Evolutionary conservation across 768 basidiomycete species (phyloP), one percentile per base, ranked within the genome.

Genomic region (Leucocoprinus birnbaumii): DNA sequence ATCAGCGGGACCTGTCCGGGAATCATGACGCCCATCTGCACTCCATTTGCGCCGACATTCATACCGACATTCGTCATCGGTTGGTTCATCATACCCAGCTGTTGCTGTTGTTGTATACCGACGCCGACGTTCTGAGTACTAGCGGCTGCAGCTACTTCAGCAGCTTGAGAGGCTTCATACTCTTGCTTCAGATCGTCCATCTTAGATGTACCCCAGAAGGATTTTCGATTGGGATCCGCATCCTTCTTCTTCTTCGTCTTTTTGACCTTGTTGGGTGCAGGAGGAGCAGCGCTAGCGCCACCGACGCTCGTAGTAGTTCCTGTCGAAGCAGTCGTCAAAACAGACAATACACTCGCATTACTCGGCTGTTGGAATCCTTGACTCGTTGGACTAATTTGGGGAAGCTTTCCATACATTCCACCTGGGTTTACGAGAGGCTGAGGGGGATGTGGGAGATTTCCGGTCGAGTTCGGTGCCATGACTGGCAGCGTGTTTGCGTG

Each of bases 281-380:
- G 50, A 4, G 38, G 24, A 25, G 19, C 16, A n/a, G 25, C 27
- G 16, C 24, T 51, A 10, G 22, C 11, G 7, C 13, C 25, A 34
- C 13, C 34, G 11, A 10, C 31, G 11, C 11, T 31, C 31, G 31
- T 31, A 31, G 5, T 31, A 11, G 31, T 31, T 31, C 6, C 21
- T 22, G 50, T 26, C 38, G 50, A 51, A 11, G 31, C 31, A 34
- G n/a, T 24, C 3, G 50, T 34, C 3, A 40, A 22, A 42, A 51
- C 50, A 16, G 50, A 51, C 25, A 51, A 25, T 40, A 51, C 18
- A 24, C 50, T 51, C 14, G 50, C 26, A 25, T 51, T 51, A 16
- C 22, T 42, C 24, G 4, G 50, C 16, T 37, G 25, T 42, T n/a
- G 10, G n/a, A 31, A 31, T 31, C 31, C 31, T 5, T 5, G 31